Evolutionary conservation across 1,284 basidiomycete genomes (phyloP).

Genomic region (Stereum hirsutum): DNA sequence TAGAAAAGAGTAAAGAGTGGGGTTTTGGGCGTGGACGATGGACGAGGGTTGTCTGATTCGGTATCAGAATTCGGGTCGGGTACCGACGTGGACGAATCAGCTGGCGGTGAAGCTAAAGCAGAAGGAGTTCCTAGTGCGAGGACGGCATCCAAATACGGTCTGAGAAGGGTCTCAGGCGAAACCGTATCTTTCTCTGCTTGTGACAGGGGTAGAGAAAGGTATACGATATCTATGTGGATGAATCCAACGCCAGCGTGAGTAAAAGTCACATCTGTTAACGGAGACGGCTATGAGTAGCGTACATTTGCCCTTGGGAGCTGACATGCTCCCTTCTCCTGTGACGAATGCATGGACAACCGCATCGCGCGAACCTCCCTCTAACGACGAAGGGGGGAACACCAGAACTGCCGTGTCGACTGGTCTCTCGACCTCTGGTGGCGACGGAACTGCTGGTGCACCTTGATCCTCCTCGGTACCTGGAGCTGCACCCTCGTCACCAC

Average conservation of each 20-base stretch:
- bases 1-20: slow-evolving; percentile 52
- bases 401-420: slow-evolving; percentile 64
- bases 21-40: not conserved
- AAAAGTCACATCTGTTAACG: not conserved
- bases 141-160: slow-evolving; percentile 51
- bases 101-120: slow-evolving; percentile 8
- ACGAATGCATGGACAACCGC: slow-evolving; percentile 62
- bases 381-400: slow-evolving; percentile 71
- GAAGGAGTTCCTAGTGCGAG: slow-evolving; percentile 25
- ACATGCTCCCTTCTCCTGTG: slow-evolving; percentile 80
- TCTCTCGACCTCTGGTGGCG: slow-evolving; percentile 11
- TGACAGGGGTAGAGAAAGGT: slow-evolving; percentile 44
- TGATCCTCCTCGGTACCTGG: slow-evolving; percentile 12
- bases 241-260: slow-evolving; percentile 2
- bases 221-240: slow-evolving; percentile 42
- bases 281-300: slow-evolving; percentile 20
- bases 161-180: slow-evolving; percentile 38
- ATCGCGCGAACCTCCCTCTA: slow-evolving; percentile 34
- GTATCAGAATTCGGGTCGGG: too few species aligned
- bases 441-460: slow-evolving; percentile 14
- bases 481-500: slow-evolving; percentile 13
- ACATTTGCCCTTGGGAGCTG: slow-evolving; percentile 82
- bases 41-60: too few species aligned
- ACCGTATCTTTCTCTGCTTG: slow-evolving; percentile 8
- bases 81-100: too few species aligned